Conservation (phyloP, 352 stramenopile species). For the Peronosclerospora sorghi region DNA sequence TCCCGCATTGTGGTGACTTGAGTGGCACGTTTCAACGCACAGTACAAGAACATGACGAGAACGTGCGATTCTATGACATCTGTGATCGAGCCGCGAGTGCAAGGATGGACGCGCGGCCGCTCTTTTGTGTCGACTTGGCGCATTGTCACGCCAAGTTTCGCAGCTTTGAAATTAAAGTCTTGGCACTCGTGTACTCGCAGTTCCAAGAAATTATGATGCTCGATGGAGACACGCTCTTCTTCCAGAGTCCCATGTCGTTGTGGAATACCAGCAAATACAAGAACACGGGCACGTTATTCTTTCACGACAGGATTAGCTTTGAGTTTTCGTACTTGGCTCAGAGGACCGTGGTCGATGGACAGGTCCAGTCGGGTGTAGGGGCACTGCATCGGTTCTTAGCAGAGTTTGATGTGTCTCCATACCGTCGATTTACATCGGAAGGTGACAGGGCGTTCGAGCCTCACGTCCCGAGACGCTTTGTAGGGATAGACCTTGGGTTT, state of each 20-base stretch:
- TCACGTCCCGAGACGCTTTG: neutral
- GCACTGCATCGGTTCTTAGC: slow-evolving; percentile 29
- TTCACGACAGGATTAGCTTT: slow-evolving; percentile 43
- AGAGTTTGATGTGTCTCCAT: slow-evolving; percentile 25
- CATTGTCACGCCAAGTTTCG: slow-evolving; percentile 38
- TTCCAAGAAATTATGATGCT: slow-evolving; percentile 44
- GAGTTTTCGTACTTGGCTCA: slow-evolving; percentile 20
- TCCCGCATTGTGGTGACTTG: slow-evolving; percentile 52
- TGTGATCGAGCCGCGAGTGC: slow-evolving; percentile 25
- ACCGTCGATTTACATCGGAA: slow-evolving; percentile 3
- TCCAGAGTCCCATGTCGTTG: slow-evolving; percentile 26
- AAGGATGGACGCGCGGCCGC: slow-evolving; percentile 1
- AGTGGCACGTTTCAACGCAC: slow-evolving; percentile 12
- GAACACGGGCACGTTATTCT: slow-evolving; percentile 39
- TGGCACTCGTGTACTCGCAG: slow-evolving; percentile 27
- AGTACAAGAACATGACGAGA: slow-evolving; percentile 14
- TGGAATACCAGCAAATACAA: slow-evolving; percentile 25
- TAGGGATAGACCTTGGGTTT: slow-evolving; percentile 18
- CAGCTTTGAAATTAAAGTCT: slow-evolving; percentile 41
- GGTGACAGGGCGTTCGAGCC: neutral
- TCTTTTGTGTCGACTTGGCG: slow-evolving; percentile 33
- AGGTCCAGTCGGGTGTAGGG: slow-evolving; percentile 1
- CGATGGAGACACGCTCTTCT: slow-evolving; percentile 42
- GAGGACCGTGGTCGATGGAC: neutral
- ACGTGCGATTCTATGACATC: slow-evolving; percentile 37